Evolutionary conservation across 768 basidiomycete genomes (phyloP), one percentile per base, ranked within the genome.

Genomic region (Imleria badia): DNA sequence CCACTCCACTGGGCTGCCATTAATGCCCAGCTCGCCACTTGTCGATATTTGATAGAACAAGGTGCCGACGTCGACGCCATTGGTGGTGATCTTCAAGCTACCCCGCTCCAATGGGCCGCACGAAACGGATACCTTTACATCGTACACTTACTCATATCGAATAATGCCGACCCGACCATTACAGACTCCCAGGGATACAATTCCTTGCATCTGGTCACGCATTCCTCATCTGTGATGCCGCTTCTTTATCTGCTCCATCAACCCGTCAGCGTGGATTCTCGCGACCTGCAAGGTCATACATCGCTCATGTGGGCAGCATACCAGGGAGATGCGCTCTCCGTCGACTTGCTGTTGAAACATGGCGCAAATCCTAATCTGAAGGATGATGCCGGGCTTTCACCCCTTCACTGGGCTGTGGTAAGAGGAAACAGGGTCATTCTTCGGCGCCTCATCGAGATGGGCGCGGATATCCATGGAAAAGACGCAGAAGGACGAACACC

Each of bases 231-330:
- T 11, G 91, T 98, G 58, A 97, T 98, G 95, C 90, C 97, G 0
- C 71, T 99, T 35, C 76, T 98, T 35, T 95, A 93, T 65, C 77
- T 97, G 23, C 80, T 98, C 7, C 92, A 96, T 67, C 95, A 98
- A 68, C 94, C 95, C 3, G 82, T 99, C 58, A 87, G 85, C 40
- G 88, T 98, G 54, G 97, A 99, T 68, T 87, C 88, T 44, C 81
- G 86, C 38, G 97, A 99, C 70, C 78, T 86, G 2, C 89, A 92
- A 64, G 97, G 97, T 0, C 97, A 98, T 67, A 97, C 96, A 0
- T 81, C 91, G 0, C 79, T 98, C 46, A 97, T 98, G 92, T 99
- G 97, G 97, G 97, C 97, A 6, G 92, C 94, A 10, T 99, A 98
- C 72, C 97, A 99, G 69, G 97, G 97, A 43, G 97, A 99, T 66